Evolutionary conservation across 345 rosid species (phyloP).

Genomic region (Carallia brachiata): DNA sequence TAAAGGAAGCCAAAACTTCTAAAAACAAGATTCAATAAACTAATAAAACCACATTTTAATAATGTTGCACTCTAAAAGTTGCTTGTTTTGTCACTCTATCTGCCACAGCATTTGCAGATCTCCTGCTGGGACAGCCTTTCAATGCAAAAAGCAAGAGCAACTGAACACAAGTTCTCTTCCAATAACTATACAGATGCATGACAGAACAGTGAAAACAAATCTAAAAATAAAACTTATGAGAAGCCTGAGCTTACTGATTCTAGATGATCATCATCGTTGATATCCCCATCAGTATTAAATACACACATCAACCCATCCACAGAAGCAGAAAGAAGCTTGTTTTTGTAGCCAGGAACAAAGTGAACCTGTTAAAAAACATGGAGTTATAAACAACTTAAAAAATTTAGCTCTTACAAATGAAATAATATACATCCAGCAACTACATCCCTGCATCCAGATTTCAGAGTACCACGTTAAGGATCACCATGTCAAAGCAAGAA

Average conservation of each 20-base stretch:
- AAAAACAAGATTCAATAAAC: too few relatives aligned
- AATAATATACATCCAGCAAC: background rate
- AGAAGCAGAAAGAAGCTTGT: conserved; percentile 85
- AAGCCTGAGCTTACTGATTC: conserved; percentile 66
- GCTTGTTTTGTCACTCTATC: too few relatives aligned
- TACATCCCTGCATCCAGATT: background rate
- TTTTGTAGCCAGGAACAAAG: conserved; percentile 59
- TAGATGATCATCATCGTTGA: conserved; percentile 84
- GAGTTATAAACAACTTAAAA: background rate
- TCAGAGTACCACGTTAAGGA: background rate
- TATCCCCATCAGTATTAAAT: conserved; percentile 70
- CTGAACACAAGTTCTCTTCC: too few relatives aligned
- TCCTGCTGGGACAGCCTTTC: too few relatives aligned
- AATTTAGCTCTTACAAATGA: background rate
- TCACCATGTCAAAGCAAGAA: background rate
- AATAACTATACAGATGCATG: too few relatives aligned
- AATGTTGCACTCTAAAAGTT: too few relatives aligned
- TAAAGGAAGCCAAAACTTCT: too few relatives aligned
- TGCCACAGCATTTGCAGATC: too few relatives aligned
- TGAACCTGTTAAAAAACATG: conserved; percentile 48
- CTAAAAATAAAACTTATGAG: background rate
- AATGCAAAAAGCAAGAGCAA: too few relatives aligned
- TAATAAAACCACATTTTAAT: too few relatives aligned
- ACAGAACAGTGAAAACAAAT: background rate
- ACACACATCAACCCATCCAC: conserved; percentile 88